A percentile compares a stretch with the other conserved stretches of the same genome.
Evolutionary conservation across 2,329 filamentous ascomycete genomes (phyloP).

Genomic region (Cercospora sesami): DNA sequence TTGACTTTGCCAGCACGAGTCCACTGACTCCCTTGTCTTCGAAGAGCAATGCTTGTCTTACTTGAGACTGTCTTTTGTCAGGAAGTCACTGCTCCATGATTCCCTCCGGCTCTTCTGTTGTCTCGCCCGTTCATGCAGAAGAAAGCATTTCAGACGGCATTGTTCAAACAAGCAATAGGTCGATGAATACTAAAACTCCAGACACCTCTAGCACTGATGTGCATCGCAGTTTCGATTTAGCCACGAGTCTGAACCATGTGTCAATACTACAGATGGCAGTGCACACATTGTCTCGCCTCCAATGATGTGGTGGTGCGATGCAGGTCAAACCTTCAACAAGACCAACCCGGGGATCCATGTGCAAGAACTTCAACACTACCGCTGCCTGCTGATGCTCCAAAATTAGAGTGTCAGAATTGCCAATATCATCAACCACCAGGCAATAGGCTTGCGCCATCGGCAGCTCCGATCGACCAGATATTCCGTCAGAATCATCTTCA

Average conservation of each 20-base stretch:
- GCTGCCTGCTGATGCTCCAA: conserved; percentile 18
- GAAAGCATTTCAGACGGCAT: conserved; percentile 1
- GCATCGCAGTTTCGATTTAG: background rate
- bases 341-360: conserved; percentile 13
- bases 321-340: conserved; percentile 11
- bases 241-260: conserved; percentile 11
- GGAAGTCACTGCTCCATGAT: background rate
- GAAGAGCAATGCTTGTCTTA: background rate
- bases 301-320: conserved; percentile 23
- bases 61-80: background rate
- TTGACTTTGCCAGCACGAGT: background rate
- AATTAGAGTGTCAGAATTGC: conserved; percentile 22
- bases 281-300: conserved; percentile 7
- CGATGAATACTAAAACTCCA: conserved; percentile 6
- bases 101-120: background rate
- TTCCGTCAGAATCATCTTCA: conserved; percentile 1
- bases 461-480: background rate
- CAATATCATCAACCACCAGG: background rate
- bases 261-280: conserved; percentile 20
- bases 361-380: conserved; percentile 14
- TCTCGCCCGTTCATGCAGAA: background rate
- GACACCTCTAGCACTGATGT: background rate
- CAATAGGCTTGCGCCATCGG: background rate
- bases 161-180: conserved; percentile 5
- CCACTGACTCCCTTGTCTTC: background rate